phyloP scores from a whole-genome alignment of 2,329 filamentous ascomycete genomes.

The Aspergillus ustus region DNA sequence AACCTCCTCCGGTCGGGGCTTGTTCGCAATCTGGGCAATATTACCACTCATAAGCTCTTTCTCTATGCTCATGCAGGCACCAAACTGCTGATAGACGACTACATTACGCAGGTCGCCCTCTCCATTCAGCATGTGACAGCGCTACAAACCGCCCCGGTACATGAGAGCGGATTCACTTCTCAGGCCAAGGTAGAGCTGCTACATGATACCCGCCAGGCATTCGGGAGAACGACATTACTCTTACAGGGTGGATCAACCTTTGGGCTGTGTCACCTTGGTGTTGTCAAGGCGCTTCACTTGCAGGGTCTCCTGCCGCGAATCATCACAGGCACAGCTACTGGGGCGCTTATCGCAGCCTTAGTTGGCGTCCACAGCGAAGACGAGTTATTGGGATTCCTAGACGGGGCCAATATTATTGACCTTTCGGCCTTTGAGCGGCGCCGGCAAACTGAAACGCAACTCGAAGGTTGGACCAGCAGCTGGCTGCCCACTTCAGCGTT shows the following conservation, averaged over 20 bases:
- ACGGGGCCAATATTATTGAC: conserved; percentile 80
- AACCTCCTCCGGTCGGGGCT: conserved; percentile 78
- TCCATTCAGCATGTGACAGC: conserved; percentile 76
- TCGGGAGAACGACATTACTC: conserved; percentile 83
- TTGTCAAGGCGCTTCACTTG: conserved; percentile 84
- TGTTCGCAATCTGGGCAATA: conserved; percentile 87
- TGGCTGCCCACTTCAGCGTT: conserved; percentile 29
- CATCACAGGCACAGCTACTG: conserved; percentile 88
- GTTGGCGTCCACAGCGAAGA: conserved; percentile 87
- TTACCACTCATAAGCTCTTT: conserved; percentile 79
- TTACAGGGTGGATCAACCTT: conserved; percentile 91
- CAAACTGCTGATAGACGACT: conserved; percentile 88
- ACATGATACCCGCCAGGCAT: conserved; percentile 84
- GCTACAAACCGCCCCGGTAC: conserved; percentile 62
- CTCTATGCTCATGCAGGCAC: conserved; percentile 86
- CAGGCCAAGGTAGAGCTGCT: conserved; percentile 85
- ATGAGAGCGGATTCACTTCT: conserved; percentile 62
- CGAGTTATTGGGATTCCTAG: conserved; percentile 76
- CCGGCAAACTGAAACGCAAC: conserved; percentile 32
- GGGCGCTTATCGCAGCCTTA: conserved; percentile 84
- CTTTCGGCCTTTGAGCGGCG: conserved; percentile 72
- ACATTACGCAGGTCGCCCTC: conserved; percentile 81
- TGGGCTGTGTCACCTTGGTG: conserved; percentile 85
- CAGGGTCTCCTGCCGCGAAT: conserved; percentile 83
- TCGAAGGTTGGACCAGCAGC: conserved; percentile 8